These are phyloP conservation scores for Boletus tylopilopsis DNA, from an alignment of 768 basidiomycete genomes.

Conservation along the genomic window DNA sequence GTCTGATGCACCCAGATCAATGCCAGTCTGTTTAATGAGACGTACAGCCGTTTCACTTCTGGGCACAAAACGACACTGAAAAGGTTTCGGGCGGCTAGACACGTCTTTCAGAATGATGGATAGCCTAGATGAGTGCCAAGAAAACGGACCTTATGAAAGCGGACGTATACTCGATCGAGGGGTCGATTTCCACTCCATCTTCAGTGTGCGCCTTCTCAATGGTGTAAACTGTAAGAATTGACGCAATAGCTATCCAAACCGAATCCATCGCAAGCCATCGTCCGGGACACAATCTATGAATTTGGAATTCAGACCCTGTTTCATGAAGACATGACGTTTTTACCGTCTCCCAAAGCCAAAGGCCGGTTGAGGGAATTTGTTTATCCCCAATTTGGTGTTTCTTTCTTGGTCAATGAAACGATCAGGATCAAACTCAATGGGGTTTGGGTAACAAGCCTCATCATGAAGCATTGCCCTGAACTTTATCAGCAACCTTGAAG, in stretches of 20 bases:
- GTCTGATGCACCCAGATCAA: neutral
- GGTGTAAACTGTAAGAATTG: slow-evolving; percentile 37
- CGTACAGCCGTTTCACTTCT: slow-evolving; percentile 30
- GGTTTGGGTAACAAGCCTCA: slow-evolving; percentile 35
- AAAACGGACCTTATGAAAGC: slow-evolving; percentile 33
- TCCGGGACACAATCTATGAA: slow-evolving; percentile 41
- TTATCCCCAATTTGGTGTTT: slow-evolving; percentile 30
- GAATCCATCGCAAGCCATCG: slow-evolving; percentile 41
- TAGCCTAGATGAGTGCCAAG: neutral
- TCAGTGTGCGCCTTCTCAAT: slow-evolving; percentile 35
- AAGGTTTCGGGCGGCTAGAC: slow-evolving; percentile 40
- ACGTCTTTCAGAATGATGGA: neutral
- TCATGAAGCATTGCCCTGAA: slow-evolving; percentile 43
- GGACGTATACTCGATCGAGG: slow-evolving; percentile 34
- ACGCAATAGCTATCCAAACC: slow-evolving; percentile 41
- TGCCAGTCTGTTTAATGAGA: slow-evolving; percentile 25
- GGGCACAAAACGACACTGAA: slow-evolving; percentile 36
- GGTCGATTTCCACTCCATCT: slow-evolving; percentile 33
- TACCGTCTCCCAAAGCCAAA: slow-evolving; percentile 43
- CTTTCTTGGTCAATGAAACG: slow-evolving; percentile 30
- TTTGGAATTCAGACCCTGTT: neutral
- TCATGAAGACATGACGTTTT: neutral
- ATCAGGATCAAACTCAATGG: slow-evolving; percentile 37
- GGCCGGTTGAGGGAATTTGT: slow-evolving; percentile 34
- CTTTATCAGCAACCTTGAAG: slow-evolving; percentile 9